phyloP scores from a whole-genome alignment of 169 alveolate genomes.

The Plasmodium gaboni region DNA sequence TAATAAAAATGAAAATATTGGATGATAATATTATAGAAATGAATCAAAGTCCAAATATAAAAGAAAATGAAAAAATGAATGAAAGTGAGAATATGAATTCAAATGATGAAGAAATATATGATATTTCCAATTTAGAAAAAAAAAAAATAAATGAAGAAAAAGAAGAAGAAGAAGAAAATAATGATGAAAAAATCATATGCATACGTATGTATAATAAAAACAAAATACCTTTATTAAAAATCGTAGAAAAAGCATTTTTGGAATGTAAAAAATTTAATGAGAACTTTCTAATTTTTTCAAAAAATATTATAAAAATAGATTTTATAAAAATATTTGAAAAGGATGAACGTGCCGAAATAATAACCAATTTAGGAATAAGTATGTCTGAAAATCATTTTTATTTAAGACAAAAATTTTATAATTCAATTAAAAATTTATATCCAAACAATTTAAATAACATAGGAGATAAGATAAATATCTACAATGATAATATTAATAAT shows the following conservation, averaged over 20 bases:
- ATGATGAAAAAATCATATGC: conserved; percentile 23
- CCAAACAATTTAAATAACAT: too few species aligned
- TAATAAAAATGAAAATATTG: conserved; percentile 19
- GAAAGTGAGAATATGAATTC: not conserved
- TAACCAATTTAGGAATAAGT: conserved; percentile 33
- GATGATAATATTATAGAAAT: not conserved
- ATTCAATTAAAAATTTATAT: not conserved
- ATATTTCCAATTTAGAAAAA: not conserved
- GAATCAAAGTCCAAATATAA: conserved; percentile 7
- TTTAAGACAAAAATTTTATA: conserved; percentile 53
- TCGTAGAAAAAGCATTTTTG: conserved; percentile 54
- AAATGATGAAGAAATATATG: not conserved
- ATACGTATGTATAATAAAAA: conserved; percentile 42
- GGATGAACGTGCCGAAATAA: conserved; percentile 41
- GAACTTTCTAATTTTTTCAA: conserved; percentile 60
- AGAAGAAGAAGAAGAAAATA: not conserved
- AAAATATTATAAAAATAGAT: conserved; percentile 55
- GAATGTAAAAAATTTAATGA: conserved; percentile 76
- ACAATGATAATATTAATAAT: not conserved
- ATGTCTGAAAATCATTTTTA: conserved; percentile 69
- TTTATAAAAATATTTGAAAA: conserved; percentile 58
- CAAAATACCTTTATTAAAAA: conserved; percentile 17
- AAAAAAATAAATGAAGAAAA: conserved; percentile 5
- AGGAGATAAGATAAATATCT: not conserved
- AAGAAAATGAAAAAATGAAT: not conserved